phyloP scores from a whole-genome alignment of 331 rosid species.

The Malus hybrid region DNA sequence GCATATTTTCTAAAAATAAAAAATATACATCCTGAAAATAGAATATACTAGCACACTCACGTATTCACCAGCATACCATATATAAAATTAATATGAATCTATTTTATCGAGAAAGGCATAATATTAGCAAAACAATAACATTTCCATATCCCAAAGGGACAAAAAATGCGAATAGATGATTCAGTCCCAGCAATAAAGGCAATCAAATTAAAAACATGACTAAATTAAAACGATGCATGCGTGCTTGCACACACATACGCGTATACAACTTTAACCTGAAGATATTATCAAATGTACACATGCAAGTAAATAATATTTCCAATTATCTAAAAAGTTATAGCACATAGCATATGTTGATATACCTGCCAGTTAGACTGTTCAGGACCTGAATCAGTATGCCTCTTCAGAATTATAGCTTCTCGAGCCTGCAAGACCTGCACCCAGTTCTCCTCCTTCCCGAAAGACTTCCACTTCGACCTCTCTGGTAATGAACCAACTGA shows the following conservation, averaged over 20 bases:
- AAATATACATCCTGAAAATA: neutral
- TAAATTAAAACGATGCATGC: neutral
- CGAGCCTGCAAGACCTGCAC: slow-evolving; percentile 60
- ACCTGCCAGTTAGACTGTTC: slow-evolving; percentile 65
- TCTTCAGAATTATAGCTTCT: slow-evolving; percentile 42
- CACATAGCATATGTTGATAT: slow-evolving; percentile 3
- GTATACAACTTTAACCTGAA: neutral
- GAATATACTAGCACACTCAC: neutral
- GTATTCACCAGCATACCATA: neutral
- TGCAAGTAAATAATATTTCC: neutral
- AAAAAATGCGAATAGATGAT: neutral
- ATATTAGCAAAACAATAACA: neutral
- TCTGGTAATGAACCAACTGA: slow-evolving; percentile 47
- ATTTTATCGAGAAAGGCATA: neutral
- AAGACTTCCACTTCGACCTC: slow-evolving; percentile 52
- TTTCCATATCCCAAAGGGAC: neutral
- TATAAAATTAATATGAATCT: neutral
- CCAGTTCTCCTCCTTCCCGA: slow-evolving; percentile 40
- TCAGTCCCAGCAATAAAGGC: neutral
- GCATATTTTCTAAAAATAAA: no score
- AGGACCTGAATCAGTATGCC: slow-evolving; percentile 28
- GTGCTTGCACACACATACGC: neutral
- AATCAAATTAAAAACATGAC: neutral
- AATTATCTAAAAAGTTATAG: neutral
- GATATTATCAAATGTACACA: neutral